Percentiles rank a stretch among this genome's conserved stretches.
Evolutionary conservation across 768 basidiomycete genomes (phyloP).

Genomic region (Arthromyces matolae): DNA sequence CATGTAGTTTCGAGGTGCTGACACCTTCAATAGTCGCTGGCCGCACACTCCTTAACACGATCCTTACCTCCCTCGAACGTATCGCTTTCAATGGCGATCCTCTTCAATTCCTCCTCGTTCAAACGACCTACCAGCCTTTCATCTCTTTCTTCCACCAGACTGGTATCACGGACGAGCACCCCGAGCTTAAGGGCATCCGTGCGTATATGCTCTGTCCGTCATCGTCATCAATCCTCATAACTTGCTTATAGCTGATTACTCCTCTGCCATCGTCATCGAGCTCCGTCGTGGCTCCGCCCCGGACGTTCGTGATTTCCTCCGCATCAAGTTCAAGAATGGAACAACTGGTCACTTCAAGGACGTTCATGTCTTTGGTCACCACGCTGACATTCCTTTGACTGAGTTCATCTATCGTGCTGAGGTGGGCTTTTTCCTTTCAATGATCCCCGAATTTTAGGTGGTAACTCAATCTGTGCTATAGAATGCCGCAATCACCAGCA

Average conservation of each 20-base stretch:
- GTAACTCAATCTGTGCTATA: constrained; percentile 16
- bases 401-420: constrained; percentile 83
- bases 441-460: not conserved
- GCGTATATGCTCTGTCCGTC: constrained; percentile 28
- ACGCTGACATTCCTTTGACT: constrained; percentile 73
- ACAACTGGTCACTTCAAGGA: constrained; percentile 60
- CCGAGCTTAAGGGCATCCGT: constrained; percentile 64
- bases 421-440: constrained; percentile 36
- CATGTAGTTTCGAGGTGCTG: not conserved
- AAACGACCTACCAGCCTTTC: constrained; percentile 88
- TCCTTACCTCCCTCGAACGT: constrained; percentile 68
- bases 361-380: constrained; percentile 71
- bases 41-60: constrained; percentile 69
- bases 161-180: constrained; percentile 53
- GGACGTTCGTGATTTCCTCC: constrained; percentile 76
- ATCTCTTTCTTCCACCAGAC: constrained; percentile 83
- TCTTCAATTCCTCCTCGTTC: constrained; percentile 72
- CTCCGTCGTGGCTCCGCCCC: constrained; percentile 72
- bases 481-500: constrained; percentile 52
- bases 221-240: too few species aligned
- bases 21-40: constrained; percentile 60
- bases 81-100: constrained; percentile 79
- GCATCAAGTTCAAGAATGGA: constrained; percentile 85
- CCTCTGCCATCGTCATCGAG: constrained; percentile 74
- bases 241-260: constrained; percentile 55